phyloP scores from a whole-genome alignment of 2,329 filamentous ascomycete species.

The Arthrinium phaeospermum region DNA sequence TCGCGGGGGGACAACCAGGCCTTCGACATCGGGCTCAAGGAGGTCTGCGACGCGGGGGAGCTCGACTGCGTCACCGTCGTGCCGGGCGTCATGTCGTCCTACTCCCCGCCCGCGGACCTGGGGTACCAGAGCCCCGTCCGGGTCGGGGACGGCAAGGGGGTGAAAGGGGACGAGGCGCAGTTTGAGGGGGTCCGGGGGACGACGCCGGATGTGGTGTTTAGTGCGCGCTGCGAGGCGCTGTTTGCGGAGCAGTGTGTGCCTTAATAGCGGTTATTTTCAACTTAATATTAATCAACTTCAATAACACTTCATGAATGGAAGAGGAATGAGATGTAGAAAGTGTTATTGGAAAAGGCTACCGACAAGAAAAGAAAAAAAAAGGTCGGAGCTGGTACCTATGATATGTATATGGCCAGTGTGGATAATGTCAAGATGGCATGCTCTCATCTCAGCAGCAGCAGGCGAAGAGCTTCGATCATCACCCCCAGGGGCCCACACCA shows the following conservation, averaged over 20 bases:
- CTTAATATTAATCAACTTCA: not conserved
- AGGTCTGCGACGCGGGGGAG: conserved; percentile 35
- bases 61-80: conserved; percentile 44
- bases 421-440: not conserved
- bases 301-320: not conserved
- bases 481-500: too few relatives aligned
- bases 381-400: too few relatives aligned
- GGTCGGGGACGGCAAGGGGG: conserved; percentile 27
- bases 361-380: too few relatives aligned
- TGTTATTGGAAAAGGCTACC: not conserved
- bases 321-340: too few relatives aligned
- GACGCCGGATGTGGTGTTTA: conserved; percentile 42
- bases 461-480: not conserved
- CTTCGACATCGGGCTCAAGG: conserved; percentile 42
- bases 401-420: not conserved
- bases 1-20: conserved; percentile 38
- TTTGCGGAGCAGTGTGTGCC: conserved; percentile 35
- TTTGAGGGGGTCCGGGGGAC: conserved; percentile 39
- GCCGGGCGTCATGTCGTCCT: conserved; percentile 43
- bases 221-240: conserved; percentile 42
- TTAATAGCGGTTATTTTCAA: too few relatives aligned
- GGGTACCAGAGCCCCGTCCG: conserved; percentile 31
- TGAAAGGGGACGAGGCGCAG: conserved; percentile 27
- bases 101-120: conserved; percentile 36
- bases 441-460: not conserved